Conservation (phyloP, 2,329 filamentous ascomycete genomes). For the Gaeumannomyces sp. region DNA sequence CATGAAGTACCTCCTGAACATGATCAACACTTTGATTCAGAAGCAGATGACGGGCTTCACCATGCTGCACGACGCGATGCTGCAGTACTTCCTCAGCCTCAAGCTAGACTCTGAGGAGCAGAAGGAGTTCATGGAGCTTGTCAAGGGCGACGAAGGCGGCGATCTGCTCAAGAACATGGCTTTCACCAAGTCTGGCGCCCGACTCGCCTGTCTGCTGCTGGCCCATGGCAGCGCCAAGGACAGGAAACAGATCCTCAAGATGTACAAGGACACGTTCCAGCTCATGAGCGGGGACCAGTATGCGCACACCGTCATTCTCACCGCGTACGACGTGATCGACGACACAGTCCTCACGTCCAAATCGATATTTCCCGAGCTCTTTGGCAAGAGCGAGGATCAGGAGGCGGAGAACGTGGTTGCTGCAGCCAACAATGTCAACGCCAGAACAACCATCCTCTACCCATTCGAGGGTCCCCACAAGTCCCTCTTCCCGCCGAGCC, state of each 20-base stretch:
- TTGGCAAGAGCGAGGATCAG: constrained; percentile 63
- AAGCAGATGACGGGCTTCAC: constrained; percentile 97
- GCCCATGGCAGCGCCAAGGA: constrained; percentile 88
- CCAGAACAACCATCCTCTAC: constrained; percentile 67
- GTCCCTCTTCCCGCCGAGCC: constrained; percentile 53
- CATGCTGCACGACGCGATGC: constrained; percentile 96
- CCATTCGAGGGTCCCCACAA: constrained; percentile 66
- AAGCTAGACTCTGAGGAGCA: constrained; percentile 74
- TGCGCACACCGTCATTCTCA: constrained; percentile 74
- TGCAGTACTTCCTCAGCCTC: constrained; percentile 86
- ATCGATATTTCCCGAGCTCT: constrained; percentile 77
- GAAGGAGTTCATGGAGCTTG: constrained; percentile 78
- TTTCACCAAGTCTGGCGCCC: constrained; percentile 84
- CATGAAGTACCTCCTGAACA: constrained; percentile 75
- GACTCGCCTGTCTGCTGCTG: constrained; percentile 73
- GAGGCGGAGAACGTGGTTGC: constrained; percentile 59
- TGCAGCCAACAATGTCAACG: constrained; percentile 59
- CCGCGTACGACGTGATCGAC: constrained; percentile 86
- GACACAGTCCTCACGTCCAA: constrained; percentile 87
- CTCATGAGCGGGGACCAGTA: constrained; percentile 75
- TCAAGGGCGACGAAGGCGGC: constrained; percentile 87
- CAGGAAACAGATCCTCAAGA: constrained; percentile 76
- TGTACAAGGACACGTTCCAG: constrained; percentile 84
- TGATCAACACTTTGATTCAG: constrained; percentile 89
- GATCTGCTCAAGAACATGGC: constrained; percentile 92